Percentiles rank a stretch among this genome's conserved stretches.
phyloP scores from a whole-genome alignment of 2,329 filamentous ascomycete species.

The Cadophora luteo-olivacea region DNA sequence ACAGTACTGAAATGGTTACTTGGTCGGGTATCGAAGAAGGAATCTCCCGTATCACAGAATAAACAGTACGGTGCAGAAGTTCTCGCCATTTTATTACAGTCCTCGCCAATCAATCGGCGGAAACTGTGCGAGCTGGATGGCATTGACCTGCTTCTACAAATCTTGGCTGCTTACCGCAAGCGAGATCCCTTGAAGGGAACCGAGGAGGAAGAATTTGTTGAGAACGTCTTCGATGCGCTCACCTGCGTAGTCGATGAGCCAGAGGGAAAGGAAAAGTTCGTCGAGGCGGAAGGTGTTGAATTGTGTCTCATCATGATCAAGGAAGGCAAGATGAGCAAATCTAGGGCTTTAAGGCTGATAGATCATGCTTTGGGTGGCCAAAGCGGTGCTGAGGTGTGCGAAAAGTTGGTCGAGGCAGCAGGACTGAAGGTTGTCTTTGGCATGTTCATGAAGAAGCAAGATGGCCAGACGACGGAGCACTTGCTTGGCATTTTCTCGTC shows the following conservation, averaged over 20 bases:
- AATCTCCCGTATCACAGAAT: constrained; percentile 79
- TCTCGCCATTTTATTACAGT: constrained; percentile 85
- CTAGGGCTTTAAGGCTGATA: constrained; percentile 78
- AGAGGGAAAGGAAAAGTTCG: constrained; percentile 78
- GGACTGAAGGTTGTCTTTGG: constrained; percentile 87
- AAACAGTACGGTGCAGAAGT: constrained; percentile 95
- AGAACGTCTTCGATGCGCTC: constrained; percentile 89
- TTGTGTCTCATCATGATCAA: constrained; percentile 90
- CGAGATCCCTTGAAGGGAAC: constrained; percentile 84
- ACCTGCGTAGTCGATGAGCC: constrained; percentile 80
- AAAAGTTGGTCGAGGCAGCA: constrained; percentile 79
- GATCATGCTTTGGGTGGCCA: constrained; percentile 78
- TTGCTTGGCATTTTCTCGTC: constrained; percentile 85
- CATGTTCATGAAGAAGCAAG: constrained; percentile 84
- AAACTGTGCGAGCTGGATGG: constrained; percentile 71
- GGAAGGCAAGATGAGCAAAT: constrained; percentile 84
- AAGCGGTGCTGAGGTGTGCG: constrained; percentile 68
- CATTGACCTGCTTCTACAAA: constrained; percentile 80
- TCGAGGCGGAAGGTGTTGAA: constrained; percentile 91
- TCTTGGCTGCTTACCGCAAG: constrained; percentile 84
- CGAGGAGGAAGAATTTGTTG: constrained; percentile 93
- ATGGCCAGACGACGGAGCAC: constrained; percentile 74
- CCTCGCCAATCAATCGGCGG: constrained; percentile 68
- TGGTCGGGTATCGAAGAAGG: constrained; percentile 71
- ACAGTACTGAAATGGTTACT: constrained; percentile 79